These are phyloP conservation scores for Beta macrorhiza DNA, from an alignment of 179 eudicot genomes.

Conservation along the genomic window DNA sequence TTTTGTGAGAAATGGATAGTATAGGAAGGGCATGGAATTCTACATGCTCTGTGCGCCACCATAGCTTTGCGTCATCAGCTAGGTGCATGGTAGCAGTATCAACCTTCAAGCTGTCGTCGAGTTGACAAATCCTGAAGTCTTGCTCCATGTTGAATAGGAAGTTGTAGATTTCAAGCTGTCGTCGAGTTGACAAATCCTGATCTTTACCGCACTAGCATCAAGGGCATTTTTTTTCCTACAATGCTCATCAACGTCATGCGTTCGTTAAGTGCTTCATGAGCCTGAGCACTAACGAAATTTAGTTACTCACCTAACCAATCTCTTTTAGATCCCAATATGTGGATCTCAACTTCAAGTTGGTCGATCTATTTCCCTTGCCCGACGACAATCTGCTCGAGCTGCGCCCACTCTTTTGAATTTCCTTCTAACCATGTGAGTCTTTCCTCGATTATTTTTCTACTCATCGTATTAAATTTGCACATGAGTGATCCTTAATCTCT, in stretches of 20 bases:
- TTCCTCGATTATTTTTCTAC: background rate
- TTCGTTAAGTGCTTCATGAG: background rate
- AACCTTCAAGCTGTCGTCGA: background rate
- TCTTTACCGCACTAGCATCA: too few species aligned
- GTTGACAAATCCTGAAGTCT: background rate
- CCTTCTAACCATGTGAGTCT: background rate
- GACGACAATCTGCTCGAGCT: background rate
- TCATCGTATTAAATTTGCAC: too few species aligned
- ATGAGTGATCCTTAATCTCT: too few species aligned
- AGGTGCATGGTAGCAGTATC: background rate
- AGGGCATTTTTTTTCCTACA: fast-evolving
- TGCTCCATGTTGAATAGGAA: background rate
- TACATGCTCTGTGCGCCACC: background rate
- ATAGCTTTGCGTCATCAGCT: background rate
- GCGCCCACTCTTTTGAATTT: background rate
- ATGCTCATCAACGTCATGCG: background rate
- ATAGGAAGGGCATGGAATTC: background rate
- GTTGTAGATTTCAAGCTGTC: background rate
- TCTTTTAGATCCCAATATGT: too few species aligned
- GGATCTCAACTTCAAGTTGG: too few species aligned
- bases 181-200: too few species aligned
- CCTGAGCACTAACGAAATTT: background rate
- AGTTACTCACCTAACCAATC: background rate
- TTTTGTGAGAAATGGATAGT: too few species aligned
- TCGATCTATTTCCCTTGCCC: background rate